These are phyloP conservation scores for Saccharum hybrid DNA, from an alignment of 202 grass and related monocot species.

Conservation along the genomic window DNA sequence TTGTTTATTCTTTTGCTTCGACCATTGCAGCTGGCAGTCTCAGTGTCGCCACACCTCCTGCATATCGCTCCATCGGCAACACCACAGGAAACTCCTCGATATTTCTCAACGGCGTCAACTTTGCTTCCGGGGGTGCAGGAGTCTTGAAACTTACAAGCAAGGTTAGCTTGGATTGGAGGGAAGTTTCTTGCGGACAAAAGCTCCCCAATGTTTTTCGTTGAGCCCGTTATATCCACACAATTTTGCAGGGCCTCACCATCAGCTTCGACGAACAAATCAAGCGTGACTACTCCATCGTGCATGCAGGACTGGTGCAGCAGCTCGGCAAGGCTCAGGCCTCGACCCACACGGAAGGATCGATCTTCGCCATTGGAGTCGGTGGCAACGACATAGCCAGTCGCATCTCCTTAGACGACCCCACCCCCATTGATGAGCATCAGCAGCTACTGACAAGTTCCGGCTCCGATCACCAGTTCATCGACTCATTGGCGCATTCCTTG, in stretches of 20 bases:
- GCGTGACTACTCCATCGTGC: constrained; percentile 23
- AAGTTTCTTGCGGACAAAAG: too few relatives aligned
- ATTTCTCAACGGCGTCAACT: constrained; percentile 60
- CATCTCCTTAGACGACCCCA: too few relatives aligned
- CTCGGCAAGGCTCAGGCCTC: constrained; percentile 38
- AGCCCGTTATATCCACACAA: too few relatives aligned
- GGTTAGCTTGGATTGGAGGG: constrained; percentile 22
- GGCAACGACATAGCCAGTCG: constrained; percentile 61
- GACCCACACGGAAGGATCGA: constrained; percentile 49
- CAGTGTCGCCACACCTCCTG: constrained; percentile 36
- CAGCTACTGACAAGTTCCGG: not conserved
- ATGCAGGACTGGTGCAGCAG: constrained; percentile 44
- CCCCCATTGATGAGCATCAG: too few relatives aligned
- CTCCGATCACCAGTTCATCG: constrained; percentile 30
- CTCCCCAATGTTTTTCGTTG: too few relatives aligned
- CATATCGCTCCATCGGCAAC: constrained; percentile 56
- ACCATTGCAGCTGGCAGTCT: constrained; percentile 55
- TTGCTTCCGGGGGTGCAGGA: constrained; percentile 72
- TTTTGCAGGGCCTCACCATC: constrained; percentile 51
- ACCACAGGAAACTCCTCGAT: constrained; percentile 16
- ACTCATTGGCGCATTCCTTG: constrained; percentile 36
- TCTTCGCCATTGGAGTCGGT: constrained; percentile 67
- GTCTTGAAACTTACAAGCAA: constrained; percentile 56
- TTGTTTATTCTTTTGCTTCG: too few relatives aligned
- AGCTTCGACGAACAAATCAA: constrained; percentile 69